These are phyloP conservation scores for Phylloporus sp. DNA, from an alignment of 768 basidiomycete genomes.

Conservation along the genomic window DNA sequence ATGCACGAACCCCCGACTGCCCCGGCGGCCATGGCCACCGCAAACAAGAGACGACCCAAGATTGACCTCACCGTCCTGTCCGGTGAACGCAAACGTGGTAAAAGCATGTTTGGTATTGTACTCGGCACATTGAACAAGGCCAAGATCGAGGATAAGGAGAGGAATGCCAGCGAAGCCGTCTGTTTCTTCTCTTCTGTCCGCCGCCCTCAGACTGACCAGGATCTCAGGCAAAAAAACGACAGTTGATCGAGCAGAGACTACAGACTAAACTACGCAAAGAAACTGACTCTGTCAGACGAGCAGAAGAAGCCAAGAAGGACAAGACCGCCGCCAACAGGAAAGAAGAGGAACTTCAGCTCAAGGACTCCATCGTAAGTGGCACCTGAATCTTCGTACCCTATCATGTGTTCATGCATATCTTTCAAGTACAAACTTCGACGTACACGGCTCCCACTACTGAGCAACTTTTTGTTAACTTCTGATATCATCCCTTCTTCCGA, in stretches of 20 bases:
- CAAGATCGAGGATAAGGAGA: conserved; percentile 81
- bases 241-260: conserved; percentile 78
- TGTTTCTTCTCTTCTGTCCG: conserved; percentile 15
- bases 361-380: conserved; percentile 70
- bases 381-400: not conserved
- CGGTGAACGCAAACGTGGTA: conserved; percentile 77
- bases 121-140: conserved; percentile 84
- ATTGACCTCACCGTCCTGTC: conserved; percentile 55
- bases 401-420: not conserved
- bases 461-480: conserved; percentile 74
- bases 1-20: conserved; percentile 42
- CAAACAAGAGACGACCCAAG: conserved; percentile 65
- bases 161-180: conserved; percentile 83
- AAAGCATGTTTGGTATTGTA: conserved; percentile 83
- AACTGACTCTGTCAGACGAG: conserved; percentile 79
- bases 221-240: conserved; percentile 74
- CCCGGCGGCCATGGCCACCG: conserved; percentile 40
- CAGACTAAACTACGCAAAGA: conserved; percentile 82
- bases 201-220: not conserved
- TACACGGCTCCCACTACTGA: conserved; percentile 64
- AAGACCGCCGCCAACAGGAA: conserved; percentile 70
- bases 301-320: conserved; percentile 84
- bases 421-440: conserved; percentile 71
- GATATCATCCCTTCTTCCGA: conserved; percentile 52
- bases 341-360: conserved; percentile 79